phyloP scores from a whole-genome alignment of 768 basidiomycete genomes.

The Rhodocollybia butyracea region DNA sequence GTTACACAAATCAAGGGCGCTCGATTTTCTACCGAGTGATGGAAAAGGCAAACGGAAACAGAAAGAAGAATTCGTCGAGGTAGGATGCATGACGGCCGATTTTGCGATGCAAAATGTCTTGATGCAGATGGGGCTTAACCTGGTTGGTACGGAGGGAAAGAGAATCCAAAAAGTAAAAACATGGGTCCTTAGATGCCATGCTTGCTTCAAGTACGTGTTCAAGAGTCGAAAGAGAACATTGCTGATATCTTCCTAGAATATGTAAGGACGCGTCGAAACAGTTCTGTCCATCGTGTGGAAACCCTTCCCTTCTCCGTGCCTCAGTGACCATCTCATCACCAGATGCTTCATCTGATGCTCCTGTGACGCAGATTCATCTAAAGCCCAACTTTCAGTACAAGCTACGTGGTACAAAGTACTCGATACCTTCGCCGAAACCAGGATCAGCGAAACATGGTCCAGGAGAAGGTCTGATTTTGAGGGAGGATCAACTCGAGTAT shows the following conservation, averaged over 20 bases:
- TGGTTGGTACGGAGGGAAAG: slow-evolving; percentile 89
- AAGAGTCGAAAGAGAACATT: neutral
- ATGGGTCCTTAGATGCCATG: slow-evolving; percentile 96
- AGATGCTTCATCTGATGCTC: slow-evolving; percentile 53
- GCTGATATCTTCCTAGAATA: slow-evolving; percentile 48
- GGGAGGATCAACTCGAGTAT: slow-evolving; percentile 92
- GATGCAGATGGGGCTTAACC: slow-evolving; percentile 88
- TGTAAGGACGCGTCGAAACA: slow-evolving; percentile 94
- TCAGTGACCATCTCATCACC: slow-evolving; percentile 84
- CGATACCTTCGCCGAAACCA: slow-evolving; percentile 87
- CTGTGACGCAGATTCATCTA: slow-evolving; percentile 83
- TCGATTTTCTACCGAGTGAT: slow-evolving; percentile 73
- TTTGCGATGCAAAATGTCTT: slow-evolving; percentile 99
- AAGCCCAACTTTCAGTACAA: slow-evolving; percentile 96
- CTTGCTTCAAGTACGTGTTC: slow-evolving; percentile 91
- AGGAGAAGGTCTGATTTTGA: slow-evolving; percentile 80
- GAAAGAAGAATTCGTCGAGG: slow-evolving; percentile 43
- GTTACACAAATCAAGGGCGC: slow-evolving; percentile 82
- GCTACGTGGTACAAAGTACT: slow-evolving; percentile 85
- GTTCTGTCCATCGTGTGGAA: slow-evolving; percentile 98
- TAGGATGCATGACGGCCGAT: slow-evolving; percentile 97
- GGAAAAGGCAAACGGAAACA: slow-evolving; percentile 35
- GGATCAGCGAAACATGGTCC: slow-evolving; percentile 83
- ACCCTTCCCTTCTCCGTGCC: slow-evolving; percentile 83
- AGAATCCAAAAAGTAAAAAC: slow-evolving; percentile 88